These are phyloP conservation scores for Cucurbita pepo DNA, from an alignment of 306 rosid species.

Conservation along the genomic window DNA sequence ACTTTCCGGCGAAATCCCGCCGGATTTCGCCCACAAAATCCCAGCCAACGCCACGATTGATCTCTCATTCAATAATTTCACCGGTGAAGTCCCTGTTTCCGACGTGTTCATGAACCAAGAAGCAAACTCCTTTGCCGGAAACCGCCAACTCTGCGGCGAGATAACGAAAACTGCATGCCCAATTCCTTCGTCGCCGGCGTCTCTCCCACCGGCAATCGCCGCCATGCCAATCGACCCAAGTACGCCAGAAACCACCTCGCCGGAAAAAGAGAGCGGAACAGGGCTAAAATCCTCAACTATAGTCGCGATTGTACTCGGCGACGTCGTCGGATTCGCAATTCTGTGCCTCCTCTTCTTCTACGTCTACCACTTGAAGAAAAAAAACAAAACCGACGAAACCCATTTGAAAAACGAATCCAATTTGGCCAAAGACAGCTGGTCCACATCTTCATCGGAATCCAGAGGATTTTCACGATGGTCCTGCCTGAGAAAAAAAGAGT, in stretches of 20 bases:
- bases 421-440: slow-evolving; percentile 19
- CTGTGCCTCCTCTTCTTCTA: slow-evolving; percentile 34
- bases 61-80: slow-evolving; percentile 55
- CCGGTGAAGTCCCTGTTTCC: slow-evolving; percentile 46
- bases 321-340: slow-evolving; percentile 30
- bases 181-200: slow-evolving; percentile 40
- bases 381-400: slow-evolving; percentile 21
- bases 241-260: background rate
- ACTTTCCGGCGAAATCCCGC: slow-evolving; percentile 48
- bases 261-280: slow-evolving; percentile 10
- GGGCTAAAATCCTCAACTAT: slow-evolving; percentile 39
- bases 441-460: slow-evolving; percentile 38
- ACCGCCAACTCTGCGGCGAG: slow-evolving; percentile 47
- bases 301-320: slow-evolving; percentile 63
- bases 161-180: slow-evolving; percentile 34
- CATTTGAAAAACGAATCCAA: slow-evolving; percentile 21
- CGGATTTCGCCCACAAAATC: slow-evolving; percentile 26
- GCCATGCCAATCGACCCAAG: slow-evolving; percentile 58
- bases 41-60: slow-evolving; percentile 50
- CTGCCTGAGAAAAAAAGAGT: slow-evolving; percentile 46
- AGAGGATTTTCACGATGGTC: slow-evolving; percentile 66
- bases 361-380: slow-evolving; percentile 30
- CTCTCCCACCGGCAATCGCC: slow-evolving; percentile 73
- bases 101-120: slow-evolving; percentile 26
- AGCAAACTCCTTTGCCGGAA: slow-evolving; percentile 30